Evolutionary conservation across 768 basidiomycete genomes (phyloP).

Genomic region (Lactifluus volemus): DNA sequence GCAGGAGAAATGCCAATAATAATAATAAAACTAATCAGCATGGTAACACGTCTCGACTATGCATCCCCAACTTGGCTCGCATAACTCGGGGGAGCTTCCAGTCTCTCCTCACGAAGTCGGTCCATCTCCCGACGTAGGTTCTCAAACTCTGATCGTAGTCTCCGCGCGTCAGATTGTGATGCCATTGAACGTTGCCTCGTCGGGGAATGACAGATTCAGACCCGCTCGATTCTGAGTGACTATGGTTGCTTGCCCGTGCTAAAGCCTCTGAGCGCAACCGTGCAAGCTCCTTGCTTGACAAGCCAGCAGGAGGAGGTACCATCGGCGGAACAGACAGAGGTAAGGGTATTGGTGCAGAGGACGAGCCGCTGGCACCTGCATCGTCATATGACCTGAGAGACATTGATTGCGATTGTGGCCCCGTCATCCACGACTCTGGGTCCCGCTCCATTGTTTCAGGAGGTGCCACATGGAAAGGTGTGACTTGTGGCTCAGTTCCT

Average conservation of each 20-base stretch:
- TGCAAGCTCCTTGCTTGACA: constrained; percentile 11
- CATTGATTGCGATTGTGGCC: not conserved
- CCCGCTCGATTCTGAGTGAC: not conserved
- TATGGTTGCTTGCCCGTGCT: not conserved
- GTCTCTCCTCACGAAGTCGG: constrained; percentile 21
- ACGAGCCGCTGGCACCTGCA: not conserved
- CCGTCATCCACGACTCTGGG: not conserved
- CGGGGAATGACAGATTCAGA: not conserved
- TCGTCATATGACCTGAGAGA: not conserved
- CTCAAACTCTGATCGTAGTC: constrained; percentile 23
- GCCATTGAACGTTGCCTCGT: not conserved
- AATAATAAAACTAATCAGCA: too few relatives aligned
- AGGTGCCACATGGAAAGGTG: not conserved
- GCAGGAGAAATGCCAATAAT: not conserved
- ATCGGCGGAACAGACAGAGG: not conserved
- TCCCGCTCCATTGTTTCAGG: not conserved
- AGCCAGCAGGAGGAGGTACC: not conserved
- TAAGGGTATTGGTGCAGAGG: not conserved
- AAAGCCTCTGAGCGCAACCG: not conserved
- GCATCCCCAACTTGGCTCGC: not conserved
- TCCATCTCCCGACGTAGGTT: constrained; percentile 24
- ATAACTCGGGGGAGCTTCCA: constrained; percentile 24
- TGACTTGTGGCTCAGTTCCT: not conserved
- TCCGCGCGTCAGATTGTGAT: not conserved
- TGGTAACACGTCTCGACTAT: not conserved